Percentiles rank a stretch among this genome's conserved stretches.
phyloP scores from a whole-genome alignment of 768 basidiomycete genomes.

The Dictyophora rubrovolvata region DNA sequence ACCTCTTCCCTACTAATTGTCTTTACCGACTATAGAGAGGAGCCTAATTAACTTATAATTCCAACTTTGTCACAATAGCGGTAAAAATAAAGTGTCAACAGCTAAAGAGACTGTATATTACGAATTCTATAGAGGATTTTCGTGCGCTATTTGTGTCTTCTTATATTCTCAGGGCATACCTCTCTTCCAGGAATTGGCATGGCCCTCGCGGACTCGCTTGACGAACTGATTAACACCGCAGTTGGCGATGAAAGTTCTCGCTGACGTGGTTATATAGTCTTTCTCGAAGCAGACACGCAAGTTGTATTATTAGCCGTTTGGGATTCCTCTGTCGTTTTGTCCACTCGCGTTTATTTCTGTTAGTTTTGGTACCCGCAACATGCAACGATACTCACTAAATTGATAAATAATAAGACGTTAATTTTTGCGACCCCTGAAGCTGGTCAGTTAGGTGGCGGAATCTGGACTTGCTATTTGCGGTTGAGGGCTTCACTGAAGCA shows the following conservation, averaged over 20 bases:
- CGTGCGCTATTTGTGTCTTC: conserved; percentile 42
- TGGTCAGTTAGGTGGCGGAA: no score
- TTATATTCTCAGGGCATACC: background rate
- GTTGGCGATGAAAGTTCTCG: conserved; percentile 96
- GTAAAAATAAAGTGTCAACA: background rate
- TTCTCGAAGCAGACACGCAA: conserved; percentile 38
- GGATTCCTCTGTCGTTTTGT: background rate
- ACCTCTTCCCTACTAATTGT: no score
- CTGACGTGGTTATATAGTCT: conserved; percentile 53
- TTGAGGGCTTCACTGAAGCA: conserved; percentile 19
- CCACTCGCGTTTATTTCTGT: background rate
- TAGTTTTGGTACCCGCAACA: no score
- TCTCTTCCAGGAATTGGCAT: conserved; percentile 72
- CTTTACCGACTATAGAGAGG: no score
- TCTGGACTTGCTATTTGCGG: conserved; percentile 15
- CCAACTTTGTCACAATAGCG: background rate
- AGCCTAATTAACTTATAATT: no score
- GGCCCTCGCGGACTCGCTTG: conserved; percentile 94
- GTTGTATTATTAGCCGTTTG: background rate
- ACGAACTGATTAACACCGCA: conserved; percentile 97
- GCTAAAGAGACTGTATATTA: conserved; percentile 53
- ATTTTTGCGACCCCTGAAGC: no score
- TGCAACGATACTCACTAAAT: no score
- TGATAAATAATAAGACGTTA: no score
- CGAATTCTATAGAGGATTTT: conserved; percentile 86